phyloP scores from a whole-genome alignment of 495 filamentous ascomycete genomes.

The Aspergillus bertholletiae region DNA sequence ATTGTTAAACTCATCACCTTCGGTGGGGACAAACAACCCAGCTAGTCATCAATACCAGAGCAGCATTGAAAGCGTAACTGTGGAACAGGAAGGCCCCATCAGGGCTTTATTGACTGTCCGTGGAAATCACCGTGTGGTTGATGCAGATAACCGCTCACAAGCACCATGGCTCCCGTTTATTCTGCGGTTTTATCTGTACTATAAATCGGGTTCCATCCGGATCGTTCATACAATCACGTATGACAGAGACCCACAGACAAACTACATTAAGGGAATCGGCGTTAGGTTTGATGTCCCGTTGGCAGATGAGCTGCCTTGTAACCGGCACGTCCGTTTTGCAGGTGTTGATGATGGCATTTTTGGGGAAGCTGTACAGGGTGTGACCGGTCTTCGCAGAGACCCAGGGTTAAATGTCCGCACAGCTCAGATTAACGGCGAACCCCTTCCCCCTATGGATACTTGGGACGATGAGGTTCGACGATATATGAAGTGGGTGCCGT shows the following conservation, averaged over 20 bases:
- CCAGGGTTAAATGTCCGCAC: slow-evolving; percentile 27
- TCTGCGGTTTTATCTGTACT: slow-evolving; percentile 42
- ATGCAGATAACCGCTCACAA: background rate
- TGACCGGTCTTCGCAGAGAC: slow-evolving; percentile 42
- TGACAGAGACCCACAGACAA: slow-evolving; percentile 27
- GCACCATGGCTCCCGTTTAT: slow-evolving; percentile 34
- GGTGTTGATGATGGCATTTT: slow-evolving; percentile 35
- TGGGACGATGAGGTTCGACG: slow-evolving; percentile 34
- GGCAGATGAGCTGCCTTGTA: slow-evolving; percentile 30
- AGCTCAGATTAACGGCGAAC: slow-evolving; percentile 33
- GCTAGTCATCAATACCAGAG: slow-evolving; percentile 22
- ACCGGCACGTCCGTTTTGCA: slow-evolving; percentile 38
- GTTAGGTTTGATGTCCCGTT: slow-evolving; percentile 38
- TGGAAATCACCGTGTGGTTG: slow-evolving; percentile 13
- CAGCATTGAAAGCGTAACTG: slow-evolving; percentile 15
- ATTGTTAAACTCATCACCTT: slow-evolving; percentile 27
- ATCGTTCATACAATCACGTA: slow-evolving; percentile 36
- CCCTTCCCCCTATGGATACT: slow-evolving; percentile 21
- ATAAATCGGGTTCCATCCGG: slow-evolving; percentile 33
- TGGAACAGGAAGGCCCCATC: slow-evolving; percentile 14
- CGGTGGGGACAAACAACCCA: slow-evolving; percentile 9
- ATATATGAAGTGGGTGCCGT: slow-evolving; percentile 39
- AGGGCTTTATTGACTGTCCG: slow-evolving; percentile 34
- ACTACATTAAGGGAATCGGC: slow-evolving; percentile 36
- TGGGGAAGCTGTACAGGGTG: slow-evolving; percentile 38